phyloP scores from a whole-genome alignment of 208 protist species.

The Spongospora subterranea region DNA sequence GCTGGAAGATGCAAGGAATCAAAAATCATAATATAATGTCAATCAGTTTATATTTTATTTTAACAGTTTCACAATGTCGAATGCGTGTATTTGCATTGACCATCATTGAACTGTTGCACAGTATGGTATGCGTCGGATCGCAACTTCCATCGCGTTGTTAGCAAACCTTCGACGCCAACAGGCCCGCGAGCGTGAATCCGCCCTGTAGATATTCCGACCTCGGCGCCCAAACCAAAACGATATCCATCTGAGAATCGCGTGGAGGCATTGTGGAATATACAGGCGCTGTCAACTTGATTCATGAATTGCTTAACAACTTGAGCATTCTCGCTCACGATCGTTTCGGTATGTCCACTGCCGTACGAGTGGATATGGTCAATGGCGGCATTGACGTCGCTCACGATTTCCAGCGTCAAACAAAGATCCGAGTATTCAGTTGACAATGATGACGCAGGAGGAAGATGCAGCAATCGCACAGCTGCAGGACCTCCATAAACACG shows the following conservation, averaged over 20 bases:
- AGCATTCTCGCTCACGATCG: constrained; percentile 59
- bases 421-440: constrained; percentile 44
- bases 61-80: neutral
- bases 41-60: no score
- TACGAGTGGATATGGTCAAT: constrained; percentile 62
- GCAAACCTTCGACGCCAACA: constrained; percentile 61
- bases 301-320: constrained; percentile 27
- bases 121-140: constrained; percentile 32
- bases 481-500: neutral
- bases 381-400: constrained; percentile 51
- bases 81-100: neutral
- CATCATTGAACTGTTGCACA: neutral
- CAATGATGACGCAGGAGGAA: neutral
- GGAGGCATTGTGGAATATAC: constrained; percentile 65
- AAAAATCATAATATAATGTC: no score
- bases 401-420: neutral
- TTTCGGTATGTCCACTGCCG: constrained; percentile 65
- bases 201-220: constrained; percentile 62
- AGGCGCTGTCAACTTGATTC: constrained; percentile 61
- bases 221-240: constrained; percentile 59
- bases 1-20: neutral
- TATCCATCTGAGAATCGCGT: constrained; percentile 63
- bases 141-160: constrained; percentile 62
- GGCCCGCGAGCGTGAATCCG: constrained; percentile 59
- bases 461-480: neutral